A percentile compares a stretch with the other conserved stretches of the same genome.
These are phyloP conservation scores for Annona cherimola DNA, from an alignment of 164 flowering plant species.

Conservation along the genomic window DNA sequence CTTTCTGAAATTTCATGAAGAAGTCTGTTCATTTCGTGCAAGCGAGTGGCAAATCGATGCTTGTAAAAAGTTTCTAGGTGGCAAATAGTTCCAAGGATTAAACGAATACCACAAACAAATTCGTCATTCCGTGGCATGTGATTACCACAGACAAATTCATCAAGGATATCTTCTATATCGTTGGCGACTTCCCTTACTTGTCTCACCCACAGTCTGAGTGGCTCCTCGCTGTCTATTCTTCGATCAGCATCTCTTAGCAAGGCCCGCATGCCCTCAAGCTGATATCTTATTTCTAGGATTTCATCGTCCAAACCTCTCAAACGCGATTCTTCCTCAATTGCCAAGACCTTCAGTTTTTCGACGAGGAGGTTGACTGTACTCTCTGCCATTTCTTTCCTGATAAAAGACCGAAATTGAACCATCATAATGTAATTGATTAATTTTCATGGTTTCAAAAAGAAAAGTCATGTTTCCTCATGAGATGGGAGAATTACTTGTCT, in stretches of 20 bases:
- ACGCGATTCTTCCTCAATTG: background rate
- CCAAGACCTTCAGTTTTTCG: background rate
- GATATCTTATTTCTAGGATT: slow-evolving; percentile 3
- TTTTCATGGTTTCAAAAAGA: too few relatives aligned
- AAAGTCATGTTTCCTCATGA: too few relatives aligned
- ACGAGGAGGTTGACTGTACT: too few relatives aligned
- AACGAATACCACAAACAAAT: background rate
- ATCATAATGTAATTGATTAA: too few relatives aligned
- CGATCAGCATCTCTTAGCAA: slow-evolving; percentile 3
- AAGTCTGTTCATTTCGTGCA: background rate
- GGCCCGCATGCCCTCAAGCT: slow-evolving; percentile 23
- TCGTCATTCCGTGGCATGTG: background rate
- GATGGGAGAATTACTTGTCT: too few relatives aligned
- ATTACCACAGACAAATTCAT: slow-evolving; percentile 1
- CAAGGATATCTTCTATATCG: slow-evolving; percentile 2
- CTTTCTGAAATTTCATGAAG: background rate
- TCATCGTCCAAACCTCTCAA: background rate
- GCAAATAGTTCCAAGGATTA: background rate
- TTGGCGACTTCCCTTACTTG: background rate
- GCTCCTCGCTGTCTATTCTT: background rate
- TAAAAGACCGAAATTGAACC: too few relatives aligned
- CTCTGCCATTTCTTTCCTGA: too few relatives aligned
- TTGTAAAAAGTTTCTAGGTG: background rate
- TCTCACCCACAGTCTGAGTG: background rate
- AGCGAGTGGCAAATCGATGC: background rate